Evolutionary conservation across 805 yeast genomes (phyloP).

Genomic region (Saccharomycopsis sp.): DNA sequence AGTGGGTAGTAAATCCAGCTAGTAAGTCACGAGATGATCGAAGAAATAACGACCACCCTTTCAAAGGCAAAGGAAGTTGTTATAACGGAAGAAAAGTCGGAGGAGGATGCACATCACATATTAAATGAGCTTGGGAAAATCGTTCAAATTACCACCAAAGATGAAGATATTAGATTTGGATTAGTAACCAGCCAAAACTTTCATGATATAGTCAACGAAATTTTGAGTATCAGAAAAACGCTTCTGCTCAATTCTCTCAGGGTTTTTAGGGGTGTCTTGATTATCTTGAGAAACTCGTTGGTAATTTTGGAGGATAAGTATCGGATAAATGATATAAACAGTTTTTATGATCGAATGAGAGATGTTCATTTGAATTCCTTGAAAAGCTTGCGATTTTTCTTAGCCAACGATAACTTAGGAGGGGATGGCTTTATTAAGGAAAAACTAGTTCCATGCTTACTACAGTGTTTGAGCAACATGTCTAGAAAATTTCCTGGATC

Average conservation of each 20-base stretch:
- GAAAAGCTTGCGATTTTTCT: background rate
- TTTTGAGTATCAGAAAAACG: background rate
- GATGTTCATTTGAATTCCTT: slow-evolving; percentile 2
- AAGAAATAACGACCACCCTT: no score
- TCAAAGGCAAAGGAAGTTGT: background rate
- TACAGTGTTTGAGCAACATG: slow-evolving; percentile 17
- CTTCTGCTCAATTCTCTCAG: slow-evolving; percentile 24
- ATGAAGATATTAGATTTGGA: background rate
- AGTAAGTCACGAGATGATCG: no score
- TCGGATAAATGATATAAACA: slow-evolving; percentile 21
- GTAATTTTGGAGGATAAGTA: slow-evolving; percentile 27
- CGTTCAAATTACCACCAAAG: background rate
- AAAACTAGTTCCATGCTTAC: slow-evolving; percentile 7
- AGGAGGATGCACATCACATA: background rate
- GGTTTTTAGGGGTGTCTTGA: slow-evolving; percentile 38
- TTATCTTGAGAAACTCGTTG: slow-evolving; percentile 44
- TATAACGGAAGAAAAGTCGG: background rate
- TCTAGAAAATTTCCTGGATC: slow-evolving; percentile 8
- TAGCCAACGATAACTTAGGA: no score
- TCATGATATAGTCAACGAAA: background rate
- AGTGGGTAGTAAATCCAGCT: no score
- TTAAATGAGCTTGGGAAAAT: background rate
- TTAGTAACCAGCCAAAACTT: background rate
- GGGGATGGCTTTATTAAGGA: slow-evolving; percentile 3
- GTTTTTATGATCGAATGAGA: slow-evolving; percentile 1